A percentile compares a stretch with the other conserved stretches of the same genome.
Evolutionary conservation across 257 asterid species (phyloP).

Genomic region (Agastache rugosa): DNA sequence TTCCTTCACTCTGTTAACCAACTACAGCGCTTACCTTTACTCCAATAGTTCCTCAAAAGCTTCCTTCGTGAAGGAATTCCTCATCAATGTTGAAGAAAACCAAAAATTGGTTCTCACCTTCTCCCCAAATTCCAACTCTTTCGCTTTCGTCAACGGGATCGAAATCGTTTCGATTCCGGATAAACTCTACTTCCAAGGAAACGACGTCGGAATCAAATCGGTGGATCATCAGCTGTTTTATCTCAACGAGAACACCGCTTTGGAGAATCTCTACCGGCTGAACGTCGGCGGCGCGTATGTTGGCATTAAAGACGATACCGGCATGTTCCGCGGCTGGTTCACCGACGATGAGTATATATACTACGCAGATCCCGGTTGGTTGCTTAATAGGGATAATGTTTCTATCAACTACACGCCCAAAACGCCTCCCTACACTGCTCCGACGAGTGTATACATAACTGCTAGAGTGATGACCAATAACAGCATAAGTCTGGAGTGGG

Average conservation of each 20-base stretch:
- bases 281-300: conserved; percentile 47
- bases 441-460: conserved; percentile 46
- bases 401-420: conserved; percentile 27
- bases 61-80: conserved; percentile 35
- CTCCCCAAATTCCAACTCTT: conserved; percentile 45
- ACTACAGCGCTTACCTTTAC: conserved; percentile 48
- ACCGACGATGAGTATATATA: conserved; percentile 24
- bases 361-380: neutral
- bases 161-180: conserved; percentile 62
- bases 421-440: conserved; percentile 57
- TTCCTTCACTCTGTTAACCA: conserved; percentile 42
- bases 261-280: conserved; percentile 56
- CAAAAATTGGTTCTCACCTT: conserved; percentile 45
- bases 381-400: neutral
- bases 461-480: conserved; percentile 28
- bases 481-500: conserved; percentile 46
- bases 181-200: conserved; percentile 45
- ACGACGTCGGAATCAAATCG: neutral
- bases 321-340: conserved; percentile 66
- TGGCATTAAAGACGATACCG: conserved; percentile 37
- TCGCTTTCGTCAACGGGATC: conserved; percentile 66
- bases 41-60: neutral
- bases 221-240: neutral
- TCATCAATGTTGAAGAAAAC: conserved; percentile 29
- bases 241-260: conserved; percentile 38